Percentiles rank a stretch among this genome's conserved stretches.
Evolutionary conservation across 768 basidiomycete species (phyloP).

Genomic region (Trametes meyenii): DNA sequence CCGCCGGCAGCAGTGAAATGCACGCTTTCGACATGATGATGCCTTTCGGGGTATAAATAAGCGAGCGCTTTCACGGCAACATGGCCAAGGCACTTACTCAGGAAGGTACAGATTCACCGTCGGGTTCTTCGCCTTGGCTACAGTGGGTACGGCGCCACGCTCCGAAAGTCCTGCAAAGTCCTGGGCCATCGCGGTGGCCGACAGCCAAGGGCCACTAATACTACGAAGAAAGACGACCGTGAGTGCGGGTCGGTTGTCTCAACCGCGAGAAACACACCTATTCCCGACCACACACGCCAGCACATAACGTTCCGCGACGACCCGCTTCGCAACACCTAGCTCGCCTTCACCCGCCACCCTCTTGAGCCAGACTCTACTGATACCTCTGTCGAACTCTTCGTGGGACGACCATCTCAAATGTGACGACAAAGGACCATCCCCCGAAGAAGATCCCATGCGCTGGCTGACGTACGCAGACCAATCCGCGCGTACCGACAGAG

Average conservation of each 20-base stretch:
- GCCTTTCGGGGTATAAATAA: slow-evolving; percentile 42
- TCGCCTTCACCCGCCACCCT: slow-evolving; percentile 47
- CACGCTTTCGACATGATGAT: slow-evolving; percentile 77
- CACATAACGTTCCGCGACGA: slow-evolving; percentile 64
- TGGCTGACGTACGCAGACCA: slow-evolving; percentile 63
- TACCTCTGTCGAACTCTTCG: slow-evolving; percentile 70
- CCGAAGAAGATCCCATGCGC: slow-evolving; percentile 15
- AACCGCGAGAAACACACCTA: slow-evolving; percentile 46
- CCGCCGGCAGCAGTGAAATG: slow-evolving; percentile 56
- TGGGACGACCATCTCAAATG: slow-evolving; percentile 65
- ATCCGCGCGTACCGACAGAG: slow-evolving; percentile 51
- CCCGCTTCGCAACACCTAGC: slow-evolving; percentile 43
- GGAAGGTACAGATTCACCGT: slow-evolving; percentile 65
- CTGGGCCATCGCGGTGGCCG: slow-evolving; percentile 69
- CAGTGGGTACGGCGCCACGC: slow-evolving; percentile 5
- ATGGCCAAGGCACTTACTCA: slow-evolving; percentile 43
- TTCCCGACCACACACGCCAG: slow-evolving; percentile 74
- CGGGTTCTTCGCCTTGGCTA: slow-evolving; percentile 26
- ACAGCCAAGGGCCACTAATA: slow-evolving; percentile 71
- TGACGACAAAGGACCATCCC: slow-evolving; percentile 36
- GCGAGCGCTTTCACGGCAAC: background rate
- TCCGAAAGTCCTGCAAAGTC: slow-evolving; percentile 58
- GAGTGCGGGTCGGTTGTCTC: background rate
- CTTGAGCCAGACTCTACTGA: slow-evolving; percentile 67
- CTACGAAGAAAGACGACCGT: slow-evolving; percentile 38